phyloP scores from a whole-genome alignment of 2,329 filamentous ascomycete species.

The Setomelanomma holmii region DNA sequence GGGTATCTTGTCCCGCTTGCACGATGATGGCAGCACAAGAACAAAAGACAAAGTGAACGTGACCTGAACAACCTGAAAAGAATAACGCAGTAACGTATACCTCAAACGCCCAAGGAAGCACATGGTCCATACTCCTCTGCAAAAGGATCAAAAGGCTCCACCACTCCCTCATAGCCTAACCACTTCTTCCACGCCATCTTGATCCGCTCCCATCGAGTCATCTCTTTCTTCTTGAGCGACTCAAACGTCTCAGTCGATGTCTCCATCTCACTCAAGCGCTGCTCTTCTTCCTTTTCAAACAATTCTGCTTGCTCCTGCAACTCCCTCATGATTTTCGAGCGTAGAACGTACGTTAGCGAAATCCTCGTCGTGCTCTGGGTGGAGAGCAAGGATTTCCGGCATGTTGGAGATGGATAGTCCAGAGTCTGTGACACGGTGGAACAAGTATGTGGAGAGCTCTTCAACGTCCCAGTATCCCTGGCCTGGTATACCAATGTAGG shows the following conservation, averaged over 20 bases:
- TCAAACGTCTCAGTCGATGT: constrained; percentile 1
- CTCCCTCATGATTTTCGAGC: no score
- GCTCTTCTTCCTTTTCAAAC: constrained; percentile 15
- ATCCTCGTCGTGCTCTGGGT: no score
- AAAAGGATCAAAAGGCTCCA: constrained; percentile 16
- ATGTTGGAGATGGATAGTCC: not conserved
- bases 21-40: no score
- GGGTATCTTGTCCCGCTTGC: not conserved
- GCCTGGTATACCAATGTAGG: constrained; percentile 7
- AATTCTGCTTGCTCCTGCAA: constrained; percentile 4
- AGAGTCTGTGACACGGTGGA: constrained; percentile 5
- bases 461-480: constrained; percentile 10
- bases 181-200: constrained; percentile 1
- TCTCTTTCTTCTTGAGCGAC: constrained; percentile 2
- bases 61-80: not conserved
- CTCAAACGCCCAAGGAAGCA: not conserved
- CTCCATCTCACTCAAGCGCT: constrained; percentile 7
- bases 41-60: no score
- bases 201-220: constrained; percentile 8
- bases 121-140: not conserved
- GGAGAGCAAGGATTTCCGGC: not conserved
- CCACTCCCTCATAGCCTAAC: constrained; percentile 10
- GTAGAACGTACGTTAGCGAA: no score
- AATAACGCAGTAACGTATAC: not conserved
- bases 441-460: constrained; percentile 15